Evolutionary conservation across 345 rosid genomes (phyloP), one percentile per base, ranked within the genome.

Genomic region (Chamaenerion angustifolium): DNA sequence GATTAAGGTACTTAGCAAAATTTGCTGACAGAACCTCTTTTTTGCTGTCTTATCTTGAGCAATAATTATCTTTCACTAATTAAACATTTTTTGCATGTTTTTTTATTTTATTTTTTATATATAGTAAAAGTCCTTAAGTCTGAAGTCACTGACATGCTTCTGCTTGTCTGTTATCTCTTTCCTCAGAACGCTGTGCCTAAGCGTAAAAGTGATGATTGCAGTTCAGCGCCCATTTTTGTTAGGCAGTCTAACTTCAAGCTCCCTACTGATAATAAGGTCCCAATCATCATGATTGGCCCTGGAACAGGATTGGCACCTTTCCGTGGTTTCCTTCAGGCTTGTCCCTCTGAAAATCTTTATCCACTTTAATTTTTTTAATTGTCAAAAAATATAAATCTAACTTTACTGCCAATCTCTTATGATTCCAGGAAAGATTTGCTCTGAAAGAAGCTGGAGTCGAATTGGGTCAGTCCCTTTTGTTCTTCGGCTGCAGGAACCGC

Each of bases 401-500:
- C 25, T 21, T 21, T 21, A 4, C 25, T 21, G 25, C 3, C 3
- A 21, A 2, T 21, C 25, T 2, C 25, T 4, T 21, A 4, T 21
- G 4, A 43, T 25, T 68, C 27, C 78, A 78, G 86, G 98, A 90
- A 73, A 81, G 92, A 66, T 65, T 76, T 64, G 90, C 81, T 46
- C 78, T 77, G 52, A 89, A 79, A 76, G 84, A 79, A 70, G 72
- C 75, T 46, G 88, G 97, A 55, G 74, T 62, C 8, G 74, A 79
- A 54, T 72, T 89, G 56, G 95, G 97, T 23, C 62, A 79, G 19
- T 71, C 97, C 56, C 11, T 85, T 47, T 75, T 85, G 62, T 89
- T 85, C 70, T 85, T 89, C 62, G 97, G 97, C 52, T 89, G 97
- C 74, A 81, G 95, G 73, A 90, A 90, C 52, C 69, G 87, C 6